Percentiles rank a stretch among this genome's conserved stretches.
These are phyloP conservation scores for Dichomitus squalens DNA, from an alignment of 1,284 basidiomycete species.

Conservation along the genomic window DNA sequence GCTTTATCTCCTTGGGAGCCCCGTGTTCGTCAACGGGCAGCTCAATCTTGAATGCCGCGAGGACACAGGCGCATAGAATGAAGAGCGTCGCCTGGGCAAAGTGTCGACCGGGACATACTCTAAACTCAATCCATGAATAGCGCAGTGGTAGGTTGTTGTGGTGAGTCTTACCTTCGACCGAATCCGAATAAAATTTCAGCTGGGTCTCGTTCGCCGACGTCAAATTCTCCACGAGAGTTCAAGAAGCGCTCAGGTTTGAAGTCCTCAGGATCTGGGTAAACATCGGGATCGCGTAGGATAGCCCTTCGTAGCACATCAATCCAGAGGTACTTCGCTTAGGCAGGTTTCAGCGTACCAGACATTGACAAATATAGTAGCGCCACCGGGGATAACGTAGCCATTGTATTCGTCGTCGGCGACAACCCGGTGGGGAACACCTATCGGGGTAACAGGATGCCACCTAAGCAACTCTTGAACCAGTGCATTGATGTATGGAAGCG, in stretches of 20 bases:
- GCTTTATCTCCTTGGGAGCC: background rate
- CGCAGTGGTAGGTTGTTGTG: too few species aligned
- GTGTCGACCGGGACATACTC: slow-evolving; percentile 17
- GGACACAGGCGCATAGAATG: slow-evolving; percentile 11
- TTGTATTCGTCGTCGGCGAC: slow-evolving; percentile 17
- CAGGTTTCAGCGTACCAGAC: slow-evolving; percentile 9
- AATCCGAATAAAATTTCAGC: slow-evolving; percentile 5
- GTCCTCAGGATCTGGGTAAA: slow-evolving; percentile 20
- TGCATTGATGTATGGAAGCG: slow-evolving; percentile 34
- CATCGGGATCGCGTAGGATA: slow-evolving; percentile 22
- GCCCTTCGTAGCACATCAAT: slow-evolving; percentile 1
- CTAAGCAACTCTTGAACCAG: slow-evolving; percentile 36
- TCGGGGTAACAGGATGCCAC: slow-evolving; percentile 28
- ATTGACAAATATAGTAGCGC: slow-evolving; percentile 13
- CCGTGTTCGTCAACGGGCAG: slow-evolving; percentile 3
- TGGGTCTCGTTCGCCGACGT: background rate
- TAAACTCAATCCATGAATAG: background rate
- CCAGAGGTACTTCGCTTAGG: background rate
- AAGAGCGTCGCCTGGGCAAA: slow-evolving; percentile 12
- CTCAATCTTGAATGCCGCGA: slow-evolving; percentile 9
- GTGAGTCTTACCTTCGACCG: slow-evolving; percentile 10
- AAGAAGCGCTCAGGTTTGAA: slow-evolving; percentile 19
- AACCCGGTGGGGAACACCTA: slow-evolving; percentile 19
- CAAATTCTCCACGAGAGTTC: background rate
- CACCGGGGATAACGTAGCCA: slow-evolving; percentile 13